Percentiles rank a stretch among this genome's conserved stretches.
Evolutionary conservation across 257 asterid genomes (phyloP).

Genomic region (Salvia hispanica): DNA sequence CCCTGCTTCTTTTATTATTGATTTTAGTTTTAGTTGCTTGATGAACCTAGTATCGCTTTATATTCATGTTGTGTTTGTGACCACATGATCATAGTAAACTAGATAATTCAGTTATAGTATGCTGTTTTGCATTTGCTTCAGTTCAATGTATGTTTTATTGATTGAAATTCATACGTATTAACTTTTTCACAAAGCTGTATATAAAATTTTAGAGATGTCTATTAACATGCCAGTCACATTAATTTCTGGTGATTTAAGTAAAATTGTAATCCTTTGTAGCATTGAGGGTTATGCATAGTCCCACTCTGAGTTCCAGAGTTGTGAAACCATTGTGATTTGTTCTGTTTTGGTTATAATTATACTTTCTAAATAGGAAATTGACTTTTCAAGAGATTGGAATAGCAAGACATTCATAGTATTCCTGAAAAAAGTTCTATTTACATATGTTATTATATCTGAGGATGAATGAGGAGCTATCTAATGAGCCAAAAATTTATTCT

Average conservation of each 20-base stretch:
- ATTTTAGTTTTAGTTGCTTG: background rate
- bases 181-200: background rate
- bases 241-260: background rate
- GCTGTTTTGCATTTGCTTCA: slow-evolving; percentile 4
- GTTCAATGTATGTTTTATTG: background rate
- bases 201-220: background rate
- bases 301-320: background rate
- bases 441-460: background rate
- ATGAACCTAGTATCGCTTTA: slow-evolving; percentile 5
- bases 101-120: background rate
- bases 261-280: background rate
- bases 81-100: background rate
- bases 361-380: too few species aligned
- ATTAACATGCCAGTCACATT: background rate
- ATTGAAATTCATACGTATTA: background rate
- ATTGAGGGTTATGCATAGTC: background rate
- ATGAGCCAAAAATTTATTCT: background rate
- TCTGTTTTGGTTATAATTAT: background rate
- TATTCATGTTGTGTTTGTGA: slow-evolving; percentile 11
- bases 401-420: background rate
- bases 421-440: background rate
- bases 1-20: background rate
- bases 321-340: background rate
- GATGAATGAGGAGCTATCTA: background rate
- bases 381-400: background rate